These are phyloP conservation scores for Sporothrix globosa DNA, from an alignment of 2,329 filamentous ascomycete genomes.

Conservation along the genomic window DNA sequence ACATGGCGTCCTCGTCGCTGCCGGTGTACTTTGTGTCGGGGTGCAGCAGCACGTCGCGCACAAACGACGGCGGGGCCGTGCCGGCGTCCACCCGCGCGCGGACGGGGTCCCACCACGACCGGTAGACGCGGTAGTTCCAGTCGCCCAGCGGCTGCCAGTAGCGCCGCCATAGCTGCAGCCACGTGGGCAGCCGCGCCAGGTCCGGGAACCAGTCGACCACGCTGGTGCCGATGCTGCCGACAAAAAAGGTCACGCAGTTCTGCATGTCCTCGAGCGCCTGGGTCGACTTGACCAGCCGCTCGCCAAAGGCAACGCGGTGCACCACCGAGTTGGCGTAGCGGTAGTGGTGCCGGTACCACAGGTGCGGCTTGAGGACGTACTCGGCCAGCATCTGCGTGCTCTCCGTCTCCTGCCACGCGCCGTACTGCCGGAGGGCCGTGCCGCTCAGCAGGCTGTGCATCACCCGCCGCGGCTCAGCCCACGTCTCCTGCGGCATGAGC, in stretches of 20 bases:
- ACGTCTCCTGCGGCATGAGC: background rate
- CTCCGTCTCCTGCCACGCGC: slow-evolving; percentile 14
- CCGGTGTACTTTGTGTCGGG: slow-evolving; percentile 3
- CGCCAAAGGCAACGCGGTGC: slow-evolving; percentile 12
- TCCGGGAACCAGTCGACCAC: background rate
- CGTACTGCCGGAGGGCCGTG: slow-evolving; percentile 11
- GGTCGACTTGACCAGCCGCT: slow-evolving; percentile 14
- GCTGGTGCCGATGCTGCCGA: slow-evolving; percentile 17
- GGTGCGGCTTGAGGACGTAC: background rate
- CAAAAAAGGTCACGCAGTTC: slow-evolving; percentile 21
- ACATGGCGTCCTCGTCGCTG: slow-evolving; percentile 16
- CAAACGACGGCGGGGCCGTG: slow-evolving; percentile 5
- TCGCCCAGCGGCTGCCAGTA: slow-evolving; percentile 12
- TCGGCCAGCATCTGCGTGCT: slow-evolving; percentile 21
- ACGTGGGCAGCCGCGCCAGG: background rate
- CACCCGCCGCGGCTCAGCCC: background rate
- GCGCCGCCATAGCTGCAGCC: background rate
- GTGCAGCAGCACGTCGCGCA: background rate
- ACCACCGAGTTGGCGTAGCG: slow-evolving; percentile 20
- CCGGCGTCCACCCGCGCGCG: background rate
- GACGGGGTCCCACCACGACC: slow-evolving; percentile 20
- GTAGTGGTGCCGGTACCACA: slow-evolving; percentile 20
- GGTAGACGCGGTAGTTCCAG: slow-evolving; percentile 15
- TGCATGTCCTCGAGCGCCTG: slow-evolving; percentile 22
- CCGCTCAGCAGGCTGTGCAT: slow-evolving; percentile 15